Evolutionary conservation across 2,329 filamentous ascomycete species (phyloP), one percentile per base, ranked within the genome.

Genomic region (Alternaria longipes): DNA sequence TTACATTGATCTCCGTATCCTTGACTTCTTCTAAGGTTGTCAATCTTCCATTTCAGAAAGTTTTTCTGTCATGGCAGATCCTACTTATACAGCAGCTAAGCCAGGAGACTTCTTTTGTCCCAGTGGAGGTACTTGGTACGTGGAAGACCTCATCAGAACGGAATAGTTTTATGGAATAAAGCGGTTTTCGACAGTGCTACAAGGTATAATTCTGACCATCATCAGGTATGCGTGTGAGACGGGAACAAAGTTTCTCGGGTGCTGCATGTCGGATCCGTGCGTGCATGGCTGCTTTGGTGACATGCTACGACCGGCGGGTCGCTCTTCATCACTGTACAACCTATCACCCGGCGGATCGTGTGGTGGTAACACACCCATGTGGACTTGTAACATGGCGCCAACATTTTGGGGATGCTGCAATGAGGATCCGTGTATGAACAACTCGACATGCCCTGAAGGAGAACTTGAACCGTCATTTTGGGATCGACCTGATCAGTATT

Each of bases 401-500:
- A 64, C 69, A 0, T 81, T 81, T 59, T 68, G 75, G 46, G 78
- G 77, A 8, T 81, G 77, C 64, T 80, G 78, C 57, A 66, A 54
- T 6, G 65, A 56, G 5, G 70, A 79, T 55, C 74, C 79, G 16
- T 80, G 79, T 56, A 63, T 69, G 24, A 65, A 68, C 6, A 64
- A 66, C 6, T 61, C 60, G 36, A 59, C 53, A 26, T 81, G 79
- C 53, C 60, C 69, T 6, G 46, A 52, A 2, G 68, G 51, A 0
- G 63, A 74, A 55, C 67, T 81, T 5, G 52, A 62, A 8, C 63
- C 59, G 11, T 62, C 69, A 8, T 67, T 66, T 14, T 53, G 63
- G 34, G 57, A 68, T n/a, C 60, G 65, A 12, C 54, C 60, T 2
- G 69, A 62, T 7, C 57, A 65, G 38, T 59, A 58, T 16, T 40